Evolutionary conservation across 305 asterid species (phyloP).

Genomic region (Euphrasia arctica): DNA sequence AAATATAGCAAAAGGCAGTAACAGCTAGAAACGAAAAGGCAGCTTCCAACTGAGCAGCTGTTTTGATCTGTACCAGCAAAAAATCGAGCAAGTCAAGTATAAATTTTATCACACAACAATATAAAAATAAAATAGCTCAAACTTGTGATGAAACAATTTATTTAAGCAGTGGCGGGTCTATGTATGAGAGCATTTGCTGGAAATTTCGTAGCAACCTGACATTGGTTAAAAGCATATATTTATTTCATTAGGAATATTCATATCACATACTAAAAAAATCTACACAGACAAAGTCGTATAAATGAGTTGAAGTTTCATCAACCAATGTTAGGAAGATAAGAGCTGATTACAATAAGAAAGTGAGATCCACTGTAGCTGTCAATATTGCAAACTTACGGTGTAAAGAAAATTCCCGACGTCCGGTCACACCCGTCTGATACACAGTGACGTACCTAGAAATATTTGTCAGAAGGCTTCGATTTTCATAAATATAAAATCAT

Average conservation of each 20-base stretch:
- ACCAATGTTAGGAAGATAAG: conserved; percentile 8
- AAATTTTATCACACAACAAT: neutral
- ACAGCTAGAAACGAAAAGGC: conserved; percentile 69
- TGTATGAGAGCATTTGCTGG: conserved; percentile 86
- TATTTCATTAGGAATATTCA: neutral
- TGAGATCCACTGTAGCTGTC: conserved; percentile 3
- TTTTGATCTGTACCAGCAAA: conserved; percentile 57
- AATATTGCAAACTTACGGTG: conserved; percentile 49
- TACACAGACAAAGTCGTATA: conserved; percentile 11
- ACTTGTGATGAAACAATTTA: conserved; percentile 52
- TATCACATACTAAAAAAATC: neutral
- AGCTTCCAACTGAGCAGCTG: conserved; percentile 88
- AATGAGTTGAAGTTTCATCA: conserved; percentile 3
- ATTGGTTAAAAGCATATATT: conserved; percentile 16
- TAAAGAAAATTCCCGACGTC: conserved; percentile 76
- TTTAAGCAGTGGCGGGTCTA: conserved; percentile 70
- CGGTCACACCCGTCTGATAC: conserved; percentile 84
- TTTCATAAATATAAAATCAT: too few species aligned
- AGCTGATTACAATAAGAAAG: neutral
- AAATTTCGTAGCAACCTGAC: conserved; percentile 84
- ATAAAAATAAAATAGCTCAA: too few species aligned
- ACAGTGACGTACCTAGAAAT: neutral
- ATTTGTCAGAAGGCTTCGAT: too few species aligned
- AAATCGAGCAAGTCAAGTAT: neutral
- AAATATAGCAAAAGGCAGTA: conserved; percentile 29